These are phyloP conservation scores for Mycocentrospora acerina DNA, from an alignment of 2,329 filamentous ascomycete genomes.

Conservation along the genomic window DNA sequence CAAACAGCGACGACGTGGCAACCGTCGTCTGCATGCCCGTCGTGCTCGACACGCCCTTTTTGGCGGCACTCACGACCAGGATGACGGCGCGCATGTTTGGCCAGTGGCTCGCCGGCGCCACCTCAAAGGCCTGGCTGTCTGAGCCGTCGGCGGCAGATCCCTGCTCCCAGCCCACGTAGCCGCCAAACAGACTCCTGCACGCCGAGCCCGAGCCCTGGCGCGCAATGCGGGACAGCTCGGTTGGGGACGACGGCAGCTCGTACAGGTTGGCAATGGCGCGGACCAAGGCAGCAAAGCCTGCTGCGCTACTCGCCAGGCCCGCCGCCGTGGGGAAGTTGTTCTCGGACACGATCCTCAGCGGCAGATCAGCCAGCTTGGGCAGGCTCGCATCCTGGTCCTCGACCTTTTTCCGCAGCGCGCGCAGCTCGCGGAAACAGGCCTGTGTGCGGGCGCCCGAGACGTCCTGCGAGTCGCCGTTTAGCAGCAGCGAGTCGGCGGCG, in stretches of 20 bases:
- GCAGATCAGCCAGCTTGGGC: conserved; percentile 76
- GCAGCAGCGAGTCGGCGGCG: conserved; percentile 69
- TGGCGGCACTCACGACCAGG: conserved; percentile 86
- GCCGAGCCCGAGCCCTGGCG: conserved; percentile 93
- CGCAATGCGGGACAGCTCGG: conserved; percentile 84
- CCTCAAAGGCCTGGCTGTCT: conserved; percentile 85
- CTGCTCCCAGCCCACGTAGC: conserved; percentile 93
- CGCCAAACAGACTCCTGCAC: conserved; percentile 89
- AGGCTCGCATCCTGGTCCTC: conserved; percentile 71
- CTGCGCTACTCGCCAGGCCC: conserved; percentile 70
- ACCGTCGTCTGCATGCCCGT: conserved; percentile 98
- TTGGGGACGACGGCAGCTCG: conserved; percentile 75
- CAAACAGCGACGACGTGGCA: conserved; percentile 84
- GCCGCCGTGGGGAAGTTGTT: conserved; percentile 99
- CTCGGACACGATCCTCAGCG: conserved; percentile 85
- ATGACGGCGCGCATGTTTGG: conserved; percentile 91
- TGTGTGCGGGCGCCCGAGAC: conserved; percentile 88
- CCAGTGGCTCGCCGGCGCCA: conserved; percentile 89
- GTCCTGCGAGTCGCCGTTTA: conserved; percentile 83
- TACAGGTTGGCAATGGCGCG: conserved; percentile 91
- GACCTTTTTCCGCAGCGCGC: conserved; percentile 71
- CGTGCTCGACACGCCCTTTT: conserved; percentile 93
- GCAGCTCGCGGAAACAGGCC: conserved; percentile 87
- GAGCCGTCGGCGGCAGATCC: conserved; percentile 74
- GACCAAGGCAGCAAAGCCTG: conserved; percentile 68